These are phyloP conservation scores for Fulvia fulva DNA, from an alignment of 2,329 filamentous ascomycete species.

Conservation along the genomic window DNA sequence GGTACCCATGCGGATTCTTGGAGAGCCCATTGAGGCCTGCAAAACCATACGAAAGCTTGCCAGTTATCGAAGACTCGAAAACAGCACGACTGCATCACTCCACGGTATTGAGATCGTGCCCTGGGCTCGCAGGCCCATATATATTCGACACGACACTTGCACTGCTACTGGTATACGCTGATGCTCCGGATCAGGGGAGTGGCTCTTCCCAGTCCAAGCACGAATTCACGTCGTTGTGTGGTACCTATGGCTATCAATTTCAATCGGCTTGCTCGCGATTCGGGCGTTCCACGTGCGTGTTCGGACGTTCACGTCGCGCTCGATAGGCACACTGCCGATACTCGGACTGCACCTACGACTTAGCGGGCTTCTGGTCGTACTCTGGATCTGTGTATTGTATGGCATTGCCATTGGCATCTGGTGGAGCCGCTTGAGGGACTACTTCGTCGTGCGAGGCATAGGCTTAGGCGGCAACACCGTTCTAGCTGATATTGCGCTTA, in stretches of 20 bases:
- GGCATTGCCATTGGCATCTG: conserved; percentile 12
- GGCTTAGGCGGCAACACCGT: conserved; percentile 7
- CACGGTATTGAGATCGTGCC: no score
- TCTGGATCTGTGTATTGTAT: conserved; percentile 10
- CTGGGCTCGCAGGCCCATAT: no score
- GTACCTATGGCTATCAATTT: conserved; percentile 14
- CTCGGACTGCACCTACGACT: conserved; percentile 7
- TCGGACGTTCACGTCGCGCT: background rate
- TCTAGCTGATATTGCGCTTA: conserved; percentile 11
- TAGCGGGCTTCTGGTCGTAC: conserved; percentile 9
- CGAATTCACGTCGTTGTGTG: conserved; percentile 16
- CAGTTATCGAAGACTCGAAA: no score
- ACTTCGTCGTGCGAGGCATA: conserved; percentile 9
- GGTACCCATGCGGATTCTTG: no score
- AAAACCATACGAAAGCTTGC: no score
- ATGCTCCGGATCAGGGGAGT: no score
- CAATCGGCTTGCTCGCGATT: conserved; percentile 8
- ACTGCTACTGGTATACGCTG: no score
- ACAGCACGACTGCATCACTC: no score
- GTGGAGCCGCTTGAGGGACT: conserved; percentile 13
- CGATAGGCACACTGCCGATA: conserved; percentile 1
- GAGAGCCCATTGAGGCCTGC: no score
- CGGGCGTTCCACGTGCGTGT: conserved; percentile 9
- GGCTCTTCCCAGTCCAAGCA: conserved; percentile 14
- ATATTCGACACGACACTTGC: no score